Evolutionary conservation across 208 protist genomes (phyloP), one percentile per base, ranked within the genome.

Genomic region (Leishmania turanica): DNA sequence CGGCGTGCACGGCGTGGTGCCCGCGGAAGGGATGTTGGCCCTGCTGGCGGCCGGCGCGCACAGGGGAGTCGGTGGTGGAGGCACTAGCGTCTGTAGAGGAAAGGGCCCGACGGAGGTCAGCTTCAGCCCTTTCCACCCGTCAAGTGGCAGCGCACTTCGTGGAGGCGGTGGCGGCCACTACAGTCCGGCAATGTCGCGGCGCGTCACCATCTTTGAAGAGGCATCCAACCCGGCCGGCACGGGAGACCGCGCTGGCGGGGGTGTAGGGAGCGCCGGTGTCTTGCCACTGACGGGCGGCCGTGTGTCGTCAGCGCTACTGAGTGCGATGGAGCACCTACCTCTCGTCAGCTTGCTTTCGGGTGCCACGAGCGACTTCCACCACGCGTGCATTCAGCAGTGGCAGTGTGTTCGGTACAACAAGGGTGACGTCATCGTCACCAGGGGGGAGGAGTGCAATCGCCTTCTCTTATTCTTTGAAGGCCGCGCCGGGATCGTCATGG

Each of bases 401-500:
- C 87, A 82, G 58, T 87, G 86, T 53, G 47, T 88, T 15, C 82
- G 70, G 42, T 88, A 85, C 75, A 70, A 87, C 1, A 86, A 89
- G 21, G 91, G 90, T 7, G 87, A 95, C 1, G 71, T 80, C 62
- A 89, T 97, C 58, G 88, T 91, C 31, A 34, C 80, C 1, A 85
- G 84, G 37, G 91, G 93, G 5, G 84, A 92, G 79, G 93, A 97
- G 84, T 97, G 93, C 87, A 97, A 92, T 77, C 82, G 89, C 8
- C 58, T 97, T 1, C 77, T 95, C 21, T 78, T 95, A 58, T 94
- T 97, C 71, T 90, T 82, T 47, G 87, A 94, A 40, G 92, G 89
- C 45, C 83, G 87, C 1, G 91, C 90, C 1, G 91, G 77, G 21
- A 78, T 94, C 45, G 86, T 97, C 47, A 60, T 78, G 27, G 80